phyloP scores from a whole-genome alignment of 139 green algal genomes.

The Coelastrella sp. region DNA sequence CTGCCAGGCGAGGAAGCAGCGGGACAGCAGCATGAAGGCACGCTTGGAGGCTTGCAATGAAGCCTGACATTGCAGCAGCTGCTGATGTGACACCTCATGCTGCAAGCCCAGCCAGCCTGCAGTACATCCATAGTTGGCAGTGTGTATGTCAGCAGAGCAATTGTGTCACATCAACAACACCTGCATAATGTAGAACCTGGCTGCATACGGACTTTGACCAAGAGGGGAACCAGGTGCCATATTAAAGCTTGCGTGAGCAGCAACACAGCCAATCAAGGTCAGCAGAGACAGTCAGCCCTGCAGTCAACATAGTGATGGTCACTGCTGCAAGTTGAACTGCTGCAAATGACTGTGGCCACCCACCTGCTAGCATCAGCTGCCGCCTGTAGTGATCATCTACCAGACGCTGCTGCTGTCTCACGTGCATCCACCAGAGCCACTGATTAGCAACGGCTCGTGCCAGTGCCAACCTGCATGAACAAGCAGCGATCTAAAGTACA shows the following conservation, averaged over 20 bases:
- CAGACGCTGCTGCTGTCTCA: neutral
- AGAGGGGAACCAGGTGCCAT: no score
- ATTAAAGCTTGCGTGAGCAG: no score
- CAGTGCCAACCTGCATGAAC: neutral
- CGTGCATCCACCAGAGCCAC: slow-evolving; percentile 2
- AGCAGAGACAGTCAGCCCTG: no score
- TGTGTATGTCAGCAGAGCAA: no score
- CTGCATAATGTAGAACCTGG: no score
- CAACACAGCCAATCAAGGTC: no score
- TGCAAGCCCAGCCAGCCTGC: neutral
- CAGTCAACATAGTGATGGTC: neutral
- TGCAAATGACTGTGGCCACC: neutral
- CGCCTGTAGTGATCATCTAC: neutral
- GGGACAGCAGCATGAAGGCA: slow-evolving; percentile 27
- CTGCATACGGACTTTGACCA: no score
- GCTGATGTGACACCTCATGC: neutral
- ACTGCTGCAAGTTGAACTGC: neutral
- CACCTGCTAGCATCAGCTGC: slow-evolving; percentile 31
- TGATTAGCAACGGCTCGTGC: slow-evolving; percentile 3
- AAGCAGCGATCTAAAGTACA: neutral
- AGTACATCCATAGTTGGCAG: no score
- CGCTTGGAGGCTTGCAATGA: neutral
- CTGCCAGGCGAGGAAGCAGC: slow-evolving; percentile 19
- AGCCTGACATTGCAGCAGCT: slow-evolving; percentile 18
- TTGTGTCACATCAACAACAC: no score